Base-by-base conservation (phyloP, 805 yeast species). In the Myxozyma sirexii region DNA sequence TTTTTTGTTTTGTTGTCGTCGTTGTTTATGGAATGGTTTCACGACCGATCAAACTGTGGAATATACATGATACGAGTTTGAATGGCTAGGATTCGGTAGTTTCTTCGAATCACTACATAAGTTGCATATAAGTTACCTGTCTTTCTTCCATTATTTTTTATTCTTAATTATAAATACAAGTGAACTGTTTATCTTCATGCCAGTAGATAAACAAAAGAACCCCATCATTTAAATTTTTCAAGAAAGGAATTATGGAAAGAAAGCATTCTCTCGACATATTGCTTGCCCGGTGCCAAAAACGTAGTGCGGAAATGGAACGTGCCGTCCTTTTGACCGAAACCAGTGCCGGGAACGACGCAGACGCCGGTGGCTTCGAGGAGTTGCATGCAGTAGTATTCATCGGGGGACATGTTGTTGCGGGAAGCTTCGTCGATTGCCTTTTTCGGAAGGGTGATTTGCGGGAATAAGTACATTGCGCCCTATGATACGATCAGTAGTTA, bases 391-490 rank as follows among this genome's bases (percentile, higher is more conserved):
- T 94, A 94, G 66, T 88, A 84, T 72, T 88, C 97, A 73, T 94
- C 99, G 23, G 96, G 87, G 43, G 81, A 77, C 68, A 83, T 70
- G 24, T 82, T 83, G 31, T 72, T 69, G 56, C 79, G 77, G 55
- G 78, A 76, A 29, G 97, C 96, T 44, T 79, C 79, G 26, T 77
- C 78, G 53, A 83, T 77, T 12, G 90, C 90, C 65, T 80, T 80
- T 17, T 81, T 80, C 13, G 89, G 84, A 56, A 94, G 76, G 33
- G 82, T 73, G 60, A 94, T 76, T 64, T 77, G 80, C 46, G 99
- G 99, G 84, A 90, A 94, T 62, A 94, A 78, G 75, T 94, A 94
- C 99, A 94, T 93, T 46, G 99, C 97, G 67, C 99, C 99, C 37
- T 45, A 29, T 13, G 15, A 13, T 15, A 24, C 6, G 38, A 47